phyloP scores from a whole-genome alignment of 805 yeast genomes.

The Kluyveromyces lactis region DNA sequence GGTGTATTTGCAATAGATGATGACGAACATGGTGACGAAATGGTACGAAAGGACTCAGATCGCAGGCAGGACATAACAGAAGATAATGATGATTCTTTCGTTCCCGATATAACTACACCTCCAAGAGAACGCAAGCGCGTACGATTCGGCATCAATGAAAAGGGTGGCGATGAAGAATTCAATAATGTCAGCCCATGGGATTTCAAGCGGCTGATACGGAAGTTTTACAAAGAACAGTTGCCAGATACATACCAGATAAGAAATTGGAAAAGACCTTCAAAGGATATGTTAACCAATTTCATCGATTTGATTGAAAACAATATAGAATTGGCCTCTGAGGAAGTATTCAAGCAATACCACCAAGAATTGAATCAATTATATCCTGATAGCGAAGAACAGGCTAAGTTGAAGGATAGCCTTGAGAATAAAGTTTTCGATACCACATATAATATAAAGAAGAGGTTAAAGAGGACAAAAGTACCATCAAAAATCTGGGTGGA shows the following conservation, averaged over 20 bases:
- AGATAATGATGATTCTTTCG: neutral
- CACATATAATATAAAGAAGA: conserved; percentile 16
- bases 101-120: conserved; percentile 5
- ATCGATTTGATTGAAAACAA: conserved; percentile 20
- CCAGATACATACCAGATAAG: conserved; percentile 15
- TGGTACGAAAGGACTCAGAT: neutral
- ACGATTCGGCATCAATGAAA: conserved; percentile 7
- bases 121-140: conserved; percentile 6
- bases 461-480: conserved; percentile 16
- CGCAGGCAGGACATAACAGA: neutral
- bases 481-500: conserved; percentile 19
- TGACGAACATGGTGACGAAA: neutral
- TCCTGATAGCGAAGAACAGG: conserved; percentile 9
- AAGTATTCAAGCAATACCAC: conserved; percentile 17
- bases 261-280: conserved; percentile 20
- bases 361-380: conserved; percentile 13
- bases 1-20: neutral
- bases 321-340: conserved; percentile 16
- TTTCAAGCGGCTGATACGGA: conserved; percentile 15
- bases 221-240: conserved; percentile 14
- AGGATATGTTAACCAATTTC: conserved; percentile 12
- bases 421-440: conserved; percentile 16
- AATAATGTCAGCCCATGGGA: conserved; percentile 18
- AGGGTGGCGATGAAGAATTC: conserved; percentile 6
- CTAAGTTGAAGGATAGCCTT: conserved; percentile 14